Conservation (phyloP, 805 yeast species). For the Yarrowia sp. region DNA sequence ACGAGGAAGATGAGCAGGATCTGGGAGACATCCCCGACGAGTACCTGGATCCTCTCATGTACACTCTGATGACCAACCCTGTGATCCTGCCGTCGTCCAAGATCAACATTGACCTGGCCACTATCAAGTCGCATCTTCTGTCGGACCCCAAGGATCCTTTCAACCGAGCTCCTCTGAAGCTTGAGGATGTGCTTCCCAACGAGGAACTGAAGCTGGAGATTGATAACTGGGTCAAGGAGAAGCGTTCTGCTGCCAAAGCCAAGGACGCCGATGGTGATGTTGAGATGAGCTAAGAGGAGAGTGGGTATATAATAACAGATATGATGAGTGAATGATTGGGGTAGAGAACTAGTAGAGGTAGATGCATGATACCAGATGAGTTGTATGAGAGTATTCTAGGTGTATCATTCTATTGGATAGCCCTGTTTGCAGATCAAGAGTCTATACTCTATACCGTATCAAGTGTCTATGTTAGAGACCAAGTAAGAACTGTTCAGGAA, state of each 20-base stretch:
- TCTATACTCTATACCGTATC: no score
- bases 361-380: no score
- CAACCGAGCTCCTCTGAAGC: conserved; percentile 85
- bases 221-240: conserved; percentile 22
- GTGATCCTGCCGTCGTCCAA: conserved; percentile 90
- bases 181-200: conserved; percentile 88
- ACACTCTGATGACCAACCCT: conserved; percentile 93
- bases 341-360: no score
- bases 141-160: conserved; percentile 98
- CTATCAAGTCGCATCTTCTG: conserved; percentile 89
- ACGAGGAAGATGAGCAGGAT: conserved; percentile 78
- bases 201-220: conserved; percentile 60
- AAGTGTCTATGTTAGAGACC: no score
- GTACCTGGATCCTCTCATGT: conserved; percentile 96
- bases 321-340: no score
- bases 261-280: conserved; percentile 32
- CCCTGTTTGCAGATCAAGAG: no score
- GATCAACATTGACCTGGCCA: conserved; percentile 84
- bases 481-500: no score
- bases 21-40: conserved; percentile 95
- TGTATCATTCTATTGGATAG: no score
- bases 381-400: no score
- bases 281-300: background rate
- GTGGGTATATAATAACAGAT: background rate
- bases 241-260: conserved; percentile 4